Base-by-base conservation (phyloP, 192 early-diverging fungal species). In the Lunasporangiospora selenospora region DNA sequence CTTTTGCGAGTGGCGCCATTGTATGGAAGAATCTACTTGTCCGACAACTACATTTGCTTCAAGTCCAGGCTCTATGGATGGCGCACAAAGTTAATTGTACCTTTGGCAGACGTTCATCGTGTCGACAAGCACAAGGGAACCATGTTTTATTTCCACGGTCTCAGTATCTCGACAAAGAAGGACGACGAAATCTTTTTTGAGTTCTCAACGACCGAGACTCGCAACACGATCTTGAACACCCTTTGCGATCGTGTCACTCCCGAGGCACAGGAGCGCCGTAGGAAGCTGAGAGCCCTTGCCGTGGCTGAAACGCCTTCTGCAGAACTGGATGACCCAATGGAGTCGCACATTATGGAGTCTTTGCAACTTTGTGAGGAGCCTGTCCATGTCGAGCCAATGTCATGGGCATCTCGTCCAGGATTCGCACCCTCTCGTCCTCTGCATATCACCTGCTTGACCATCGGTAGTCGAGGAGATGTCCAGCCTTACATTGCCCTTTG, bases 381-480 rank as follows among this genome's bases (percentile, higher is more conserved):
- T 26, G 49, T 73, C 11, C 61, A 73, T 53, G 29, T 73, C 16
- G 69, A 73, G 42, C 54, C 40, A 0, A 58, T 63, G 55, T 73
- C 69, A 0, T 63, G 58, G 59, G 46, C 40, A 15, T 61, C 66
- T 4, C 50, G 62, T 52, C 66, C 52, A 18, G 47, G 51, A 15
- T 51, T 76, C 69, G 58, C 56, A 42, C 75, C 78, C 7, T 69
- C 77, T 7, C 62, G 67, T 16, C 65, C 84, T 12, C 58, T 88
- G 46, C 88, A 83, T 26, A 80, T 91, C 36, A 90, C 89, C 3
- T 86, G 80, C 40, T 48, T 89, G 31, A 92, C 89, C 3, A 88
- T 92, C 60, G 90, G 90, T 23, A 85, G 87, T 27, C 82, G 90
- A 44, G 90, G 90, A 3, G 90, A 92, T 75, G 88, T 92, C 9